Conservation (phyloP, 192 early-diverging fungal species). For the Chytriomyces hyalinus region DNA sequence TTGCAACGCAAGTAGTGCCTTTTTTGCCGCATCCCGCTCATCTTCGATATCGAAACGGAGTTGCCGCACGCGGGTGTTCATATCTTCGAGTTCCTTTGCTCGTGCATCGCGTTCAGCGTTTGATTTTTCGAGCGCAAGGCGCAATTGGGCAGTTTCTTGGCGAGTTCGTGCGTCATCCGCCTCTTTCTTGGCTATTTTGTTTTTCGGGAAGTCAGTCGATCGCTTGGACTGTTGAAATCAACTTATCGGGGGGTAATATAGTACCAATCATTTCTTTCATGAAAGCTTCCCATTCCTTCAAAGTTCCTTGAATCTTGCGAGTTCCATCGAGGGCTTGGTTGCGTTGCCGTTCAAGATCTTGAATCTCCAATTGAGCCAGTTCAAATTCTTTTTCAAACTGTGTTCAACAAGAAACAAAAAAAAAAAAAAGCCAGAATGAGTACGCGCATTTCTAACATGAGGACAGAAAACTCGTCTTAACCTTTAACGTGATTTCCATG, state of each 20-base stretch:
- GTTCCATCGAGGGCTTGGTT: constrained; percentile 18
- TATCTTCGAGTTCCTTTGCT: constrained; percentile 18
- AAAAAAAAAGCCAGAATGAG: constrained; percentile 12
- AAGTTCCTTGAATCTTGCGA: constrained; percentile 31
- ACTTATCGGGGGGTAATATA: no score
- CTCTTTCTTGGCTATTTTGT: constrained; percentile 30
- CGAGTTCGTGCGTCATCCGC: constrained; percentile 9
- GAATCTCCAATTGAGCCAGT: constrained; percentile 44
- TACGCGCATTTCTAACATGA: neutral
- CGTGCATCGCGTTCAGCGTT: constrained; percentile 14
- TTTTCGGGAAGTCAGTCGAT: no score
- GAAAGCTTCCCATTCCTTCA: constrained; percentile 42
- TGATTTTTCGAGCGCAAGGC: constrained; percentile 19
- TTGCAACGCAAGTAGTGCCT: constrained; percentile 1
- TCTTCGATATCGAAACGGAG: constrained; percentile 41
- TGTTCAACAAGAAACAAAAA: constrained; percentile 1
- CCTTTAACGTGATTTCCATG: constrained; percentile 27
- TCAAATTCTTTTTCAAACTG: constrained; percentile 57
- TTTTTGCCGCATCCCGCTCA: constrained; percentile 33
- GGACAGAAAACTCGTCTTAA: neutral
- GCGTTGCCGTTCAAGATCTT: constrained; percentile 33
- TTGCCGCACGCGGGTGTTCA: constrained; percentile 38
- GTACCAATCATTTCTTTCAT: constrained; percentile 47
- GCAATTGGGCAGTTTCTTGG: neutral
- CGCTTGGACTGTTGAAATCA: no score